These are phyloP conservation scores for Leishmania arabica DNA, from an alignment of 208 protist species.

Conservation along the genomic window DNA sequence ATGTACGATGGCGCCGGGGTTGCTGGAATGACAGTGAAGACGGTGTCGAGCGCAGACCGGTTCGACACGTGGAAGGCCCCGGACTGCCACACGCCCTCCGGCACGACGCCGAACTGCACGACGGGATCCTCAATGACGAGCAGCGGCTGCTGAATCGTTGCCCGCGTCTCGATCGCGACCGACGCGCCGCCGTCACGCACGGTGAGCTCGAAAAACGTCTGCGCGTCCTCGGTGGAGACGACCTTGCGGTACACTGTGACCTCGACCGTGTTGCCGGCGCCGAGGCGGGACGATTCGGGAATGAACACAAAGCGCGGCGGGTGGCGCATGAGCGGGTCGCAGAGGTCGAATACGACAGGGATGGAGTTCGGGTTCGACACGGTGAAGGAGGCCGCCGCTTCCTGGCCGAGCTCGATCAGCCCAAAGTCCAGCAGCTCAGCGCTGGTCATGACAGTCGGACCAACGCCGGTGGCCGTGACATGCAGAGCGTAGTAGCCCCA, in stretches of 20 bases:
- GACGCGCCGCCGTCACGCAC: slow-evolving; percentile 73
- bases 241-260: slow-evolving; percentile 90
- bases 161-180: slow-evolving; percentile 82
- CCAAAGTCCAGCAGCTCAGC: slow-evolving; percentile 88
- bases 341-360: slow-evolving; percentile 72
- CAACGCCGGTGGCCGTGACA: slow-evolving; percentile 69
- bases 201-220: slow-evolving; percentile 89
- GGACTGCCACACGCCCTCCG: slow-evolving; percentile 74
- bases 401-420: slow-evolving; percentile 73
- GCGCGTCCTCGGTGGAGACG: slow-evolving; percentile 69
- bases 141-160: slow-evolving; percentile 75
- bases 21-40: slow-evolving; percentile 61
- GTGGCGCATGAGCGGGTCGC: slow-evolving; percentile 78
- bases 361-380: slow-evolving; percentile 89
- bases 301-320: slow-evolving; percentile 87
- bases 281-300: slow-evolving; percentile 66
- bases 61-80: slow-evolving; percentile 69
- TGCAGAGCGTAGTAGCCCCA: slow-evolving; percentile 28
- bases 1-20: slow-evolving; percentile 54
- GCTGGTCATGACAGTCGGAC: slow-evolving; percentile 76
- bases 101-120: slow-evolving; percentile 74
- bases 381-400: slow-evolving; percentile 81
- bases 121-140: slow-evolving; percentile 63
- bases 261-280: slow-evolving; percentile 78
- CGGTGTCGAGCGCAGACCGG: slow-evolving; percentile 73